Evolutionary conservation across 768 basidiomycete genomes (phyloP), one percentile per base, ranked within the genome.

Genomic region (Boletus reticulatus): DNA sequence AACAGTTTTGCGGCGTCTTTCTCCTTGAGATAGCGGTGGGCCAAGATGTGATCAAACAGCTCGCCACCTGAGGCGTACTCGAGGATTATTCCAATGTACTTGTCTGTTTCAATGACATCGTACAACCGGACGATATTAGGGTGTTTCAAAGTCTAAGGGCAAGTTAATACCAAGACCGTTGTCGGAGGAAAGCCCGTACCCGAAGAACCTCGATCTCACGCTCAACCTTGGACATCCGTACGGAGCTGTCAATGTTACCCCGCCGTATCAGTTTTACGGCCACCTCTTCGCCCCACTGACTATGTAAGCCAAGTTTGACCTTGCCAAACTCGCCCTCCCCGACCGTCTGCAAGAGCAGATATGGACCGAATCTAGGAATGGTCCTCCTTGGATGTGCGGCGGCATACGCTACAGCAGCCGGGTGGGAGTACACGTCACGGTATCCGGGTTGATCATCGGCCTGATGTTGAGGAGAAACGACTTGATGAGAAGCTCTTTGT

Each of bases 281-380:
- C n/a, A 96, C 95, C 69, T 98, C 96, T 72, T 97, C 94, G 31
- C 93, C 94, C 86, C 90, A 97, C 61, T 90, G 85, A 62, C 79
- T 80, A 65, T 98, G 96, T 50, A 98, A 78, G 6, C 96, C 96
- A n/a, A 98, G 84, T 71, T 98, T 98, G 75, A 98, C 95, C 72
- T 98, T 98, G 44, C 94, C 95, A 67, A 98, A 98, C 76, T 98
- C 96, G 62, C 96, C 96, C 74, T 99, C 96, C 43, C 97, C 97
- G 19, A 99, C 80, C 0, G 97, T 98, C 72, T 98, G 95, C 17
- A 99, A 78, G 38, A 98, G 81, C 11, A 98, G 78, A 72, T 99
- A 99, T 0, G 95, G 94, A 0, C 97, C 97, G 62, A 99, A 98
- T 72, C 88, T 89, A 52, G 92, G 92, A 41, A 94, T 93, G 24